Evolutionary conservation across 1,284 basidiomycete species (phyloP).

Genomic region (Amylostereum areolatum): DNA sequence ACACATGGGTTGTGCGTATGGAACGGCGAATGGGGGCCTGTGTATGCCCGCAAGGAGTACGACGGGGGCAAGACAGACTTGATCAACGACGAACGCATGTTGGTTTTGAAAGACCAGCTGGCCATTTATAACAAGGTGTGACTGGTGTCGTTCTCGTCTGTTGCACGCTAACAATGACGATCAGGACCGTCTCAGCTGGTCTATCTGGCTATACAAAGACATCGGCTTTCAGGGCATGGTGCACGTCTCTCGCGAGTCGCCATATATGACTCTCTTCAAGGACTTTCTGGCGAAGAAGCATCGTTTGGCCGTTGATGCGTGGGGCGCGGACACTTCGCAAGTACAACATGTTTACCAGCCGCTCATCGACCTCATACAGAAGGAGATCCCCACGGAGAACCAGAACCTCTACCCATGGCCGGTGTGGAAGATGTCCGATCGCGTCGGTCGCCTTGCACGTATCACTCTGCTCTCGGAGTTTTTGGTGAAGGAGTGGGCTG

Average conservation of each 20-base stretch:
- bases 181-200: constrained; percentile 68
- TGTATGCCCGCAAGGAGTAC: constrained; percentile 52
- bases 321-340: constrained; percentile 50
- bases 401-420: constrained; percentile 45
- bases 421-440: constrained; percentile 38
- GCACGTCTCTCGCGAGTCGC: constrained; percentile 58
- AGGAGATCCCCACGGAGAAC: constrained; percentile 37
- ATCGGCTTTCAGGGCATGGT: constrained; percentile 85
- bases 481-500: constrained; percentile 60
- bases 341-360: constrained; percentile 52
- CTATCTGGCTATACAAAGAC: constrained; percentile 84
- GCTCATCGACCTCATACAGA: constrained; percentile 44
- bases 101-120: constrained; percentile 71
- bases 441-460: constrained; percentile 49
- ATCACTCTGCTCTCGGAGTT: constrained; percentile 62
- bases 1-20: constrained; percentile 58
- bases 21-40: constrained; percentile 76
- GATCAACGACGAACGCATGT: constrained; percentile 64
- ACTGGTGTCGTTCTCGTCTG: background rate
- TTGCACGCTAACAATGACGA: background rate
- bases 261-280: constrained; percentile 61
- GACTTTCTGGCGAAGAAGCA: constrained; percentile 62
- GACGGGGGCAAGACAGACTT: constrained; percentile 52
- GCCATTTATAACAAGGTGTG: constrained; percentile 59
- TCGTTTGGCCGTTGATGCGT: constrained; percentile 56